Base-by-base conservation (phyloP, 2,329 filamentous ascomycete genomes). In the Aspergillus sp. region DNA sequence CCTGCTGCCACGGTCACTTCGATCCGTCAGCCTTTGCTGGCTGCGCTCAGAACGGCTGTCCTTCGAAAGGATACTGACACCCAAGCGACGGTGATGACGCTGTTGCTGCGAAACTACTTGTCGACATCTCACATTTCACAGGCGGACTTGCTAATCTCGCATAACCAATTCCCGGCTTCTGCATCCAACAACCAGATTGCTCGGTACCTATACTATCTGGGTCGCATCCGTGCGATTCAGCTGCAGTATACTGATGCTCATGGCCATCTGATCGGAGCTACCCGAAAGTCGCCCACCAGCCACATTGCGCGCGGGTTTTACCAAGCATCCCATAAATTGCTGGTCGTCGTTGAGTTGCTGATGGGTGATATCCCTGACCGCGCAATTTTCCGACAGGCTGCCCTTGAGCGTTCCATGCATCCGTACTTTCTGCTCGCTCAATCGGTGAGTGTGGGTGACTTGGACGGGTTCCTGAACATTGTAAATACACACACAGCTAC, bases 311-410 rank as follows among this genome's bases (percentile, higher is more conserved):
- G 89, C 40, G 91, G 93, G 41, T 98, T 98, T 70, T 90, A 94
- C 56, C 93, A 96, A 70, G 90, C 89, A 35, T 91, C 93, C 0
- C 94, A 88, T 54, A 98, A 98, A 77, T 79, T 97, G n/a, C 75
- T 97, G 54, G 81, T 97, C 39, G 89, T 98, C 19, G 93, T 98
- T 8, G 91, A 98, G 74, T 76, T 98, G 51, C 74, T 98, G 53
- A 98, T 98, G 93, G 93, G 93, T 54, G 93, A 98, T 63, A 98
- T 98, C 56, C 93, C 93, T 29, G 91, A 97, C 62, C 87, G 93
- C 49, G 86, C 89, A 10, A 85, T 91, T 47, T 98, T 98, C 81
- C 86, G 93, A 48, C 87, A 93, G 63, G 81, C 89, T 2, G 83
- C 82, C 48, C 81, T 97, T 60, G 93, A 97, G 73, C 80, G 84